A percentile compares a stretch with the other conserved stretches of the same genome.
Evolutionary conservation across 805 yeast species (phyloP).

Genomic region (Kodamaea jinghongensis): DNA sequence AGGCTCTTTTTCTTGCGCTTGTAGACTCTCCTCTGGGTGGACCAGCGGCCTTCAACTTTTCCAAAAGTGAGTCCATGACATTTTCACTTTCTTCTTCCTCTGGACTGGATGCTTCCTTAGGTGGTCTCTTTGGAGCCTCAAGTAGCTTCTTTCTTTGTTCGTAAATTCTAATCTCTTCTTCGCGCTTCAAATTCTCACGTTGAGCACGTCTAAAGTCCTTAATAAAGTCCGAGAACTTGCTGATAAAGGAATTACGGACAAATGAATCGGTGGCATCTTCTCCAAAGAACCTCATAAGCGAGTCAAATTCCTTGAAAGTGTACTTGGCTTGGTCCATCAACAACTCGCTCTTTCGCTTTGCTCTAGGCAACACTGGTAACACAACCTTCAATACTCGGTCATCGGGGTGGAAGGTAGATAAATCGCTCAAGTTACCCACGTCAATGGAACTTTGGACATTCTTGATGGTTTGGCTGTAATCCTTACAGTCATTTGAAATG

Average conservation of each 20-base stretch:
- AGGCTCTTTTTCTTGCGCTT: conserved; percentile 76
- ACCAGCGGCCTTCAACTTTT: conserved; percentile 83
- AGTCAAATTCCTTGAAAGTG: conserved; percentile 52
- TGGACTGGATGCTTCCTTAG: conserved; percentile 24
- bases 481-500: conserved; percentile 56
- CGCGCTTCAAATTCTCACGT: conserved; percentile 60
- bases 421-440: conserved; percentile 64
- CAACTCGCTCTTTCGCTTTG: conserved; percentile 50
- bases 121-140: conserved; percentile 42
- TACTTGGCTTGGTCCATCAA: conserved; percentile 49
- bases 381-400: conserved; percentile 59
- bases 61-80: conserved; percentile 84
- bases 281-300: conserved; percentile 67
- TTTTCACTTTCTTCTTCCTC: conserved; percentile 40
- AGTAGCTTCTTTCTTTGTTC: conserved; percentile 71
- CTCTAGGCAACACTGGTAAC: conserved; percentile 51
- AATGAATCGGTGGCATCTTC: conserved; percentile 59
- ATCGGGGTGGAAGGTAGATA: conserved; percentile 59
- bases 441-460: conserved; percentile 54
- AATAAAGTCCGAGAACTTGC: conserved; percentile 58
- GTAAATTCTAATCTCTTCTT: conserved; percentile 66
- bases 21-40: conserved; percentile 74
- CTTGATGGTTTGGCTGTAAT: conserved; percentile 48
- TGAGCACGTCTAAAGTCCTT: conserved; percentile 63
- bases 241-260: conserved; percentile 58